phyloP scores from a whole-genome alignment of 1,284 basidiomycete species.

The Moesziomyces globuligerus region DNA sequence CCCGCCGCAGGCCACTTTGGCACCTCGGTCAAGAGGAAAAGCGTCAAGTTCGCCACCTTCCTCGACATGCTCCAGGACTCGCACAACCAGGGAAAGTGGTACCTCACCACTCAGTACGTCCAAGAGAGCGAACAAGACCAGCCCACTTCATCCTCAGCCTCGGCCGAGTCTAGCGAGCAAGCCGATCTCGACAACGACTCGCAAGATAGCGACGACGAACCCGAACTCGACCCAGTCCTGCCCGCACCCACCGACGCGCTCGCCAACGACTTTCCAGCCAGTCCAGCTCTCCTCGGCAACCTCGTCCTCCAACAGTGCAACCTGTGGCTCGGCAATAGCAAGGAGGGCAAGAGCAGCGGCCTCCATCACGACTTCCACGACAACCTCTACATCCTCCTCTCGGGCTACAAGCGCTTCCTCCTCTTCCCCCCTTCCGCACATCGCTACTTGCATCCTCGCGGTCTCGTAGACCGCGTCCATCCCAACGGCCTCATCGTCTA shows the following conservation, averaged over 20 bases:
- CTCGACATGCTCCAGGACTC: conserved; percentile 53
- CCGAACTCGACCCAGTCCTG: conserved; percentile 55
- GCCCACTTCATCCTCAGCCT: conserved; percentile 22
- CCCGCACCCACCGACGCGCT: conserved; percentile 61
- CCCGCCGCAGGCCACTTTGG: conserved; percentile 56
- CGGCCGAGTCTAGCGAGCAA: conserved; percentile 28
- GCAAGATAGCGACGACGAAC: conserved; percentile 39
- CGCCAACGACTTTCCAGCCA: conserved; percentile 58
- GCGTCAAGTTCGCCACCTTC: conserved; percentile 48
- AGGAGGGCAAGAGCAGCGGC: conserved; percentile 56
- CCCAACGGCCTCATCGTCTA: conserved; percentile 64
- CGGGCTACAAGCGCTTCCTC: conserved; percentile 64
- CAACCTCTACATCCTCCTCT: conserved; percentile 65
- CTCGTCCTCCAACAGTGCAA: conserved; percentile 67
- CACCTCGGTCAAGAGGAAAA: conserved; percentile 48
- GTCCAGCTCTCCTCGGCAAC: conserved; percentile 56
- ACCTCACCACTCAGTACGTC: conserved; percentile 66
- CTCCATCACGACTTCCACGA: conserved; percentile 67
- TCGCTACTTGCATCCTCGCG: conserved; percentile 53
- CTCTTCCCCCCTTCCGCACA: conserved; percentile 63
- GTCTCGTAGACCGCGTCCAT: conserved; percentile 51
- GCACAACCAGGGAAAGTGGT: conserved; percentile 50
- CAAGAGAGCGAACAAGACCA: conserved; percentile 35
- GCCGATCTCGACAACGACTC: conserved; percentile 34
- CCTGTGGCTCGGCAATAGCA: conserved; percentile 62